These are phyloP conservation scores for Eucalyptus globulus DNA, from an alignment of 345 rosid genomes.

Conservation along the genomic window DNA sequence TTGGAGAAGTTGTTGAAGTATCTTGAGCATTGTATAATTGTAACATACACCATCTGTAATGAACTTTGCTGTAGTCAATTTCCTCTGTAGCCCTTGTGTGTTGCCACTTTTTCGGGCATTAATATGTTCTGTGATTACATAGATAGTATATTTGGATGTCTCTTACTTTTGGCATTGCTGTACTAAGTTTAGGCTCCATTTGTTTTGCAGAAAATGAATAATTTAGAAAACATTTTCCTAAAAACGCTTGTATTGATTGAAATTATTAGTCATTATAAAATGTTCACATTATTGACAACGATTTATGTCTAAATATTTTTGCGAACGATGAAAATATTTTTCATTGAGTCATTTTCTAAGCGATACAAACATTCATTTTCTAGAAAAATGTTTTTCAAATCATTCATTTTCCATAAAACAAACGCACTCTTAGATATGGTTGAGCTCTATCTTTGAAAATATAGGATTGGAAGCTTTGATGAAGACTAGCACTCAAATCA, in stretches of 20 bases:
- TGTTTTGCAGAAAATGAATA: no score
- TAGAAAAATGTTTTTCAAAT: no score
- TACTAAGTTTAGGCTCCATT: not conserved
- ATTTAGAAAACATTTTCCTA: no score
- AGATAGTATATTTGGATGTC: not conserved
- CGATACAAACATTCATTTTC: no score
- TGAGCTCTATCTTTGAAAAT: not conserved
- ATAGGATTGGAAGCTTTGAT: not conserved
- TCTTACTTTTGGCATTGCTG: not conserved
- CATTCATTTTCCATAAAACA: no score
- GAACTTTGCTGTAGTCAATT: not conserved
- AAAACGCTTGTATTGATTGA: no score
- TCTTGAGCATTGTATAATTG: not conserved
- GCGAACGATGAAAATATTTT: no score
- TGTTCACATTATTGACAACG: no score
- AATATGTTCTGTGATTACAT: not conserved
- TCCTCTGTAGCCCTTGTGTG: not conserved
- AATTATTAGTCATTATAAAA: no score
- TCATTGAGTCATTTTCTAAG: no score
- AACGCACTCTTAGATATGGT: not conserved
- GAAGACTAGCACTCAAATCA: not conserved
- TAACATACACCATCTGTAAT: not conserved
- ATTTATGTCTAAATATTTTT: no score
- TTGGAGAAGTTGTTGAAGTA: not conserved
- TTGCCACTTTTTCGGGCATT: not conserved